phyloP scores from a whole-genome alignment of 257 asterid genomes.

The Ocimum tenuiflorum region DNA sequence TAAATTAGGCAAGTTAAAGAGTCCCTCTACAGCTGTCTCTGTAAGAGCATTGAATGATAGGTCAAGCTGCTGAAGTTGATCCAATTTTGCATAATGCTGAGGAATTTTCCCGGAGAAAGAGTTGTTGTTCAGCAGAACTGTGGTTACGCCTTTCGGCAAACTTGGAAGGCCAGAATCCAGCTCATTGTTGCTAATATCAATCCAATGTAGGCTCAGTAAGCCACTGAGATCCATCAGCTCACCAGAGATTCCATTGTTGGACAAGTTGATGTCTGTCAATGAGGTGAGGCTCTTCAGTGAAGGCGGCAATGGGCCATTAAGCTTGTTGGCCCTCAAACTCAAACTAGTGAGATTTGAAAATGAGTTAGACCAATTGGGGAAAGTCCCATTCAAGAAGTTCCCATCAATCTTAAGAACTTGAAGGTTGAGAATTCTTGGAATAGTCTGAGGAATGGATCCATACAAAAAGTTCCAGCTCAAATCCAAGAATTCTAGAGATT shows the following conservation, averaged over 20 bases:
- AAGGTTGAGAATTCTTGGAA: constrained; percentile 45
- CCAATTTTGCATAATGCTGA: constrained; percentile 29
- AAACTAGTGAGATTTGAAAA: constrained; percentile 44
- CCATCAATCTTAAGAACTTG: constrained; percentile 45
- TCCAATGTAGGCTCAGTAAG: constrained; percentile 29
- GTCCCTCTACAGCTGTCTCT: constrained; percentile 21
- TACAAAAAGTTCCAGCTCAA: constrained; percentile 54
- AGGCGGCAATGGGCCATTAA: constrained; percentile 39
- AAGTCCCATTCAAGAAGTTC: constrained; percentile 47
- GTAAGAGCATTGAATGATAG: constrained; percentile 43
- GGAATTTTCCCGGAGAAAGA: constrained; percentile 50
- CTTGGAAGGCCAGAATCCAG: constrained; percentile 40
- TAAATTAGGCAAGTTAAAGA: constrained; percentile 39
- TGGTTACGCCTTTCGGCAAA: constrained; percentile 34
- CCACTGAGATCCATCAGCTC: constrained; percentile 36
- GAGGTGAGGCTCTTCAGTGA: constrained; percentile 26
- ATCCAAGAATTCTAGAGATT: constrained; percentile 41
- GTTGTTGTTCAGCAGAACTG: constrained; percentile 38
- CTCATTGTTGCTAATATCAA: constrained; percentile 48
- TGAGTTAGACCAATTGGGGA: constrained; percentile 40
- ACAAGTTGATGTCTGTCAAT: constrained; percentile 36
- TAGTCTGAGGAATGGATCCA: constrained; percentile 41
- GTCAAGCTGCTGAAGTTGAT: constrained; percentile 51
- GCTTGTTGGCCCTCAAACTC: constrained; percentile 42
- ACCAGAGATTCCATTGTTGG: constrained; percentile 44